These are phyloP conservation scores for Aschersonia sp. DNA, from an alignment of 2,329 filamentous ascomycete genomes.

Conservation along the genomic window DNA sequence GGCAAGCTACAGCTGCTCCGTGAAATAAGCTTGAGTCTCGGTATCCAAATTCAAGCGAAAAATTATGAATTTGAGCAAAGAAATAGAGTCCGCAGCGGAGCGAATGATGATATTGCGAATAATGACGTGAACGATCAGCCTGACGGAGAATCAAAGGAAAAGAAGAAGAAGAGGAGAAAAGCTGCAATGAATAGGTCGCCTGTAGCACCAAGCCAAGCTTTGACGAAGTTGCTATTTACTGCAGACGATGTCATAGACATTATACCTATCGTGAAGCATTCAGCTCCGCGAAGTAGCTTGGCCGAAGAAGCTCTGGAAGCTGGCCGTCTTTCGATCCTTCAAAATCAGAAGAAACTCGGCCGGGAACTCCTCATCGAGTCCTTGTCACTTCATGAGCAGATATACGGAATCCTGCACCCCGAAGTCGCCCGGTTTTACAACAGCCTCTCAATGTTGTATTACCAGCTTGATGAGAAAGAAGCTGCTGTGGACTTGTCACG, in stretches of 20 bases:
- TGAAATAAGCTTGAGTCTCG: slow-evolving; percentile 78
- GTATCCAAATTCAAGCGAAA: slow-evolving; percentile 73
- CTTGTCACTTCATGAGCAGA: slow-evolving; percentile 90
- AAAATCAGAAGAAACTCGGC: slow-evolving; percentile 88
- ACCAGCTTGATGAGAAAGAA: slow-evolving; percentile 94
- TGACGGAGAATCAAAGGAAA: slow-evolving; percentile 24
- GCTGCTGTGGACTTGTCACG: slow-evolving; percentile 88
- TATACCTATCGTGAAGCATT: slow-evolving; percentile 91
- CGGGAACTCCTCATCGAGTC: slow-evolving; percentile 95
- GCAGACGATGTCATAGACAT: slow-evolving; percentile 82
- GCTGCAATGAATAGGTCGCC: slow-evolving; percentile 41
- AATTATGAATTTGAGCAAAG: slow-evolving; percentile 23
- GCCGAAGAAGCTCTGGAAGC: slow-evolving; percentile 94
- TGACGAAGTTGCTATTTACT: slow-evolving; percentile 41
- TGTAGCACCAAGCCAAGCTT: slow-evolving; percentile 26
- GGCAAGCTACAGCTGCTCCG: slow-evolving; percentile 75
- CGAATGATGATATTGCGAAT: slow-evolving; percentile 14
- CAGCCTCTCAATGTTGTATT: slow-evolving; percentile 88
- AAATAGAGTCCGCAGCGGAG: slow-evolving; percentile 15
- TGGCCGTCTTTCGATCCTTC: slow-evolving; percentile 87
- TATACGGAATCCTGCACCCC: slow-evolving; percentile 92
- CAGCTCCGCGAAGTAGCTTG: slow-evolving; percentile 74
- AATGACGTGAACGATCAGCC: slow-evolving; percentile 22
- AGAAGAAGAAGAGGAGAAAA: slow-evolving; percentile 52
- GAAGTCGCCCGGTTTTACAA: slow-evolving; percentile 95